Percentiles rank a stretch among this genome's conserved stretches.
Conservation (phyloP, 139 green algal genomes). For the Picochlorum sp. region DNA sequence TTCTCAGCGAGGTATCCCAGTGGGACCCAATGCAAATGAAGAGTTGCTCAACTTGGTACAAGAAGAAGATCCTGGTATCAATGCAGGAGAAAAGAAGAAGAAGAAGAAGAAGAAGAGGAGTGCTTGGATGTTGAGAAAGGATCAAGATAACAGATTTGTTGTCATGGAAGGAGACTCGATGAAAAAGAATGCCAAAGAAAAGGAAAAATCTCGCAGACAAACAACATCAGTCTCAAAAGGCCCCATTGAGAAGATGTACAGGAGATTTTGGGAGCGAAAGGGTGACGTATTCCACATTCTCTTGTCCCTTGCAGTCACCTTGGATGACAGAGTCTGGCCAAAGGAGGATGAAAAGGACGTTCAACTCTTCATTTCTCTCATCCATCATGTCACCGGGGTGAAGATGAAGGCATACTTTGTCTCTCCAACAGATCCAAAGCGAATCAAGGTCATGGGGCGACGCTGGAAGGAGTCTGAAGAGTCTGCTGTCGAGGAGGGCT, state of each 20-base stretch:
- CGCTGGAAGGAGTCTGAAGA: not conserved
- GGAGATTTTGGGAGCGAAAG: conserved; percentile 32
- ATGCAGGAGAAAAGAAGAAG: not conserved
- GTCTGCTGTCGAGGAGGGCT: not conserved
- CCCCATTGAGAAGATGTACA: conserved; percentile 11
- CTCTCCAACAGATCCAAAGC: not conserved
- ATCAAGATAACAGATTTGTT: not conserved
- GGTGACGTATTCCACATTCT: conserved; percentile 41
- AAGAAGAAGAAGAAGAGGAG: not conserved
- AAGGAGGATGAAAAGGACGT: conserved; percentile 21
- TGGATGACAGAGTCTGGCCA: conserved; percentile 29
- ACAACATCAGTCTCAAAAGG: not conserved
- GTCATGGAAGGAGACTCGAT: not conserved
- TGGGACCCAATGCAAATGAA: not conserved
- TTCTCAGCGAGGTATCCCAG: not conserved
- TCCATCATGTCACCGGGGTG: conserved; percentile 25
- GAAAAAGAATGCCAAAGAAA: not conserved
- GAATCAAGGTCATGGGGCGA: conserved; percentile 4
- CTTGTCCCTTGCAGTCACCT: conserved; percentile 18
- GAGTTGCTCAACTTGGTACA: not conserved
- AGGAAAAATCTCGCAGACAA: not conserved
- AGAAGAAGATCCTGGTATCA: not conserved
- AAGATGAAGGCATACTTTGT: conserved; percentile 20
- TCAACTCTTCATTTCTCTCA: conserved; percentile 20
- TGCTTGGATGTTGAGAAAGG: not conserved